Evolutionary conservation across 1,139 yeast species (phyloP).

Genomic region (Debaryomyces coudertii): DNA sequence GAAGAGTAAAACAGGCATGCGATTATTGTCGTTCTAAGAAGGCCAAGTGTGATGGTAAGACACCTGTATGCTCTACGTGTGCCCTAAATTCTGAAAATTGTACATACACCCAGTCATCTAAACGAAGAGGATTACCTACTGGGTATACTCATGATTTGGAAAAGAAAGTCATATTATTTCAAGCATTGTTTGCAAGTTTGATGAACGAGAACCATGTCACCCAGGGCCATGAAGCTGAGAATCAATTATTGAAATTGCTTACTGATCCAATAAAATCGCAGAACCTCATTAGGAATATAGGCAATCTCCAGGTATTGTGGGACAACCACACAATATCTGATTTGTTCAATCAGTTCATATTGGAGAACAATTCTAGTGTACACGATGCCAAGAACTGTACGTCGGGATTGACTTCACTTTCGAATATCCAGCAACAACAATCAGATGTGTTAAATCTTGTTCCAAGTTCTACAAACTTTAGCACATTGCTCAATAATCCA

Average conservation of each 20-base stretch:
- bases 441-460: neutral
- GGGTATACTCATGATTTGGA: constrained; percentile 30
- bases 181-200: constrained; percentile 20
- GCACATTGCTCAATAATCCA: neutral
- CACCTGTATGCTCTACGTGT: constrained; percentile 27
- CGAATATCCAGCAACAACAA: constrained; percentile 3
- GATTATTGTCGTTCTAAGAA: constrained; percentile 27
- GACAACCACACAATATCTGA: constrained; percentile 13
- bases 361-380: constrained; percentile 14
- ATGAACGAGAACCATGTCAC: constrained; percentile 8
- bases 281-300: constrained; percentile 12
- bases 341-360: constrained; percentile 16
- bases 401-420: constrained; percentile 7
- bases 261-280: constrained; percentile 9
- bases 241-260: constrained; percentile 11
- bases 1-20: constrained; percentile 29
- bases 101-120: constrained; percentile 22
- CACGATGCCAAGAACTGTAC: constrained; percentile 16
- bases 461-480: constrained; percentile 2
- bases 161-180: constrained; percentile 21
- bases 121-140: constrained; percentile 28
- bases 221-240: constrained; percentile 10
- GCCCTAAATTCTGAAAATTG: constrained; percentile 17
- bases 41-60: constrained; percentile 29
- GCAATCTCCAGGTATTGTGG: constrained; percentile 18